Base-by-base conservation (phyloP, 1,284 basidiomycete genomes). In the Puccinia horiana region DNA sequence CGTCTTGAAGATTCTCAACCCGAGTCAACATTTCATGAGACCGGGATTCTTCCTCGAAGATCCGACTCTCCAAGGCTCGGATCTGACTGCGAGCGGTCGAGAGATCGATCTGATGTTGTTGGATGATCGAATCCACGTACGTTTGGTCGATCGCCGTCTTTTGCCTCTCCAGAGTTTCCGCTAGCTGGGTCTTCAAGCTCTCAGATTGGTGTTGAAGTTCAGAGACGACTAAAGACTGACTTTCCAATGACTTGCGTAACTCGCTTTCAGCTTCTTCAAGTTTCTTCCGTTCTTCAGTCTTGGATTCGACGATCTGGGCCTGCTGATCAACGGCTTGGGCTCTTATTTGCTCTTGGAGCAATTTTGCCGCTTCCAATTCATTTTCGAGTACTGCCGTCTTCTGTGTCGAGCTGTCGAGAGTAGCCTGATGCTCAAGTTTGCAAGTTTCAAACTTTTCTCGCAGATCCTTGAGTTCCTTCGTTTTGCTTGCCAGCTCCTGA, bases 61-160 rank as follows among this genome's bases (percentile, higher is more conserved):
- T 42, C 52, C 74, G 52, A 47, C 37, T 82, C 49, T 82, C 80
- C 56, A 82, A 44, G 32, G 56, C 63, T 26, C 80, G 40, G 35
- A 82, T 82, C 44, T 82, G 80, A 82, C 73, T 82, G 11, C 80
- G 56, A 20, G 80, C 80, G 29, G 72, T 82, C 44, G 80, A 82
- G 35, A 82, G 65, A 74, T 82, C 80, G 18, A 82, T 82, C 52
- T 72, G 72, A 56, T 82, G 80, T 69, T 82, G 80, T 58, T 76
- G 73, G 16, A 82, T 42, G 40, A 82, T 82, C 18, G 80, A 82
- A 52, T 82, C 80, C 11, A 82, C 54, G 40, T 82, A 82, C 42
- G 75, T 74, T 47, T 82, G 80, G 52, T 76, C 73, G 37, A 76
- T 40, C 29, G 37, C 49, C 47, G 49, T 37, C 44, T 74, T 56